These are phyloP conservation scores for Candida khao-thaluensis DNA, from an alignment of 805 yeast genomes.

Conservation along the genomic window DNA sequence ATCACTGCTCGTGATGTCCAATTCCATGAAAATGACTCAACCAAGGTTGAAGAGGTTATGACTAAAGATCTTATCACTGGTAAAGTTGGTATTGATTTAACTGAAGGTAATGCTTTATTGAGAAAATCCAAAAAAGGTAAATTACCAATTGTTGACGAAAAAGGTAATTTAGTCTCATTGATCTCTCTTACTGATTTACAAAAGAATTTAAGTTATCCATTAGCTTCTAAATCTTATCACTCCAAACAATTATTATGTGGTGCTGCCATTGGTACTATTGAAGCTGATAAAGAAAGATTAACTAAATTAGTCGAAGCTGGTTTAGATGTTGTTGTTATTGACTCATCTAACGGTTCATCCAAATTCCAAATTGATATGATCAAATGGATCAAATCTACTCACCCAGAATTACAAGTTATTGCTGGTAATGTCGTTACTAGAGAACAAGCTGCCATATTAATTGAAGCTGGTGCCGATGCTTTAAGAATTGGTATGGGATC, in stretches of 20 bases:
- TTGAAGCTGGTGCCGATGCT: conserved; percentile 96
- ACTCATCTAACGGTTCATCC: conserved; percentile 98
- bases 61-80: conserved; percentile 86
- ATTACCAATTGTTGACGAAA: conserved; percentile 83
- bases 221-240: conserved; percentile 88
- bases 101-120: conserved; percentile 87
- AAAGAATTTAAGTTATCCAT: conserved; percentile 90
- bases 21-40: conserved; percentile 73
- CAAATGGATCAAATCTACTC: conserved; percentile 80
- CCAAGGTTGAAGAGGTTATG: conserved; percentile 78
- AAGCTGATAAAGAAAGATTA: conserved; percentile 84
- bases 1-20: conserved; percentile 96
- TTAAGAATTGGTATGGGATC: conserved; percentile 99
- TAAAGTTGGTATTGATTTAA: conserved; percentile 72
- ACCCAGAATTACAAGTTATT: conserved; percentile 80
- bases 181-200: conserved; percentile 95
- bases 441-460: conserved; percentile 96
- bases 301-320: conserved; percentile 88
- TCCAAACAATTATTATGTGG: conserved; percentile 97
- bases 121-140: conserved; percentile 96
- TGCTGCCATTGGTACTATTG: conserved; percentile 96
- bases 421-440: conserved; percentile 99
- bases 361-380: conserved; percentile 92
- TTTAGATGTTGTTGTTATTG: conserved; percentile 91
- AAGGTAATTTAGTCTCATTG: conserved; percentile 78